phyloP scores from a whole-genome alignment of 441 rosid genomes.

The Hura crepitans region DNA sequence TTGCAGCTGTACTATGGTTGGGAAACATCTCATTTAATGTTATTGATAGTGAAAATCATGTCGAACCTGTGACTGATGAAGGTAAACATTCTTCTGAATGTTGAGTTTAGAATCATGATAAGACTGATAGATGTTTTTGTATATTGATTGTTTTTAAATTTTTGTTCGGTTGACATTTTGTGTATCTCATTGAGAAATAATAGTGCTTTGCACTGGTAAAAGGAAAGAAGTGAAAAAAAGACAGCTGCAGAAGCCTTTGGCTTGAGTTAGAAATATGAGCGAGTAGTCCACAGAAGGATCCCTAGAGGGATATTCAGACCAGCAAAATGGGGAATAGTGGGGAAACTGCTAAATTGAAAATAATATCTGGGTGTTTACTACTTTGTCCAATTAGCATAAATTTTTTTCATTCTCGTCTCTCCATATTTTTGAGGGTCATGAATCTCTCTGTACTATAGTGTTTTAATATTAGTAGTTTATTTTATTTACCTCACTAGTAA shows the following conservation, averaged over 20 bases:
- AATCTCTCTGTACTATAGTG: background rate
- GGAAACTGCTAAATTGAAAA: background rate
- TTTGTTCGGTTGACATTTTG: background rate
- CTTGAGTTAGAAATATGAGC: background rate
- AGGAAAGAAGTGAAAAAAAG: background rate
- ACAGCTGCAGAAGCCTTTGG: background rate
- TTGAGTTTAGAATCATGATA: conserved; percentile 17
- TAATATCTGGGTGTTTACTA: background rate
- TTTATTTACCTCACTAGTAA: background rate
- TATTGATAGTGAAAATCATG: conserved; percentile 94
- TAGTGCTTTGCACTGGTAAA: background rate
- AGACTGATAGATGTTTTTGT: conserved; percentile 1
- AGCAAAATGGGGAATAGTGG: background rate
- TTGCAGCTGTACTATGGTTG: conserved; percentile 92
- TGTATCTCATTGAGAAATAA: background rate
- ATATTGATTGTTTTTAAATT: background rate
- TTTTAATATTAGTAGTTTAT: background rate
- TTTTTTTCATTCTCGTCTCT: background rate
- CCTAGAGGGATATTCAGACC: conserved; percentile 15
- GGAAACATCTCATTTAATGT: conserved; percentile 77
- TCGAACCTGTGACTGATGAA: conserved; percentile 79
- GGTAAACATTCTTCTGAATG: conserved; percentile 46
- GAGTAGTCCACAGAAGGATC: background rate
- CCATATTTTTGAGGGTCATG: background rate
- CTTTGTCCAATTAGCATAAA: background rate